Percentiles rank a stretch among this genome's conserved stretches.
phyloP scores from a whole-genome alignment of 177 flowering plant genomes.

The Vitis hybrid region DNA sequence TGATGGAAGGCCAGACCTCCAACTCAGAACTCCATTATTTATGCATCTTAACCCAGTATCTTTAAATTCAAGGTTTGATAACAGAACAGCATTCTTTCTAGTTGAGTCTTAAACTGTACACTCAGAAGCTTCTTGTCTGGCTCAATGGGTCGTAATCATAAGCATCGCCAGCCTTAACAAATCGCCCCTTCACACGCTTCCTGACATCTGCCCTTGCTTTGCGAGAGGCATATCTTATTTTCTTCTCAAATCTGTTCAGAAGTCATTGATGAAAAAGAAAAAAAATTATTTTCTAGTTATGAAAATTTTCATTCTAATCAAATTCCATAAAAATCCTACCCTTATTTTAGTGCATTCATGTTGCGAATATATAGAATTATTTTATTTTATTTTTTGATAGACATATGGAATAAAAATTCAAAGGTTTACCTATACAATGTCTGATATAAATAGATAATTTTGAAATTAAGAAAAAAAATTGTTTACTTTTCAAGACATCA shows the following conservation, averaged over 20 bases:
- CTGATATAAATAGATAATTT: too few species aligned
- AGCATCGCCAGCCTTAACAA: slow-evolving; percentile 62
- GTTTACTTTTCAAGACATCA: too few species aligned
- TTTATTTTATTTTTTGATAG: too few species aligned
- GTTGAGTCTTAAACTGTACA: slow-evolving; percentile 3
- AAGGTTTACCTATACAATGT: too few species aligned
- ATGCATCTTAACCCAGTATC: not conserved
- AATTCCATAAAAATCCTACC: too few species aligned
- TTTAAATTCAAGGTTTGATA: not conserved
- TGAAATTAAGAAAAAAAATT: too few species aligned
- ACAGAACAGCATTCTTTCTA: not conserved
- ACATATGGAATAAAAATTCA: too few species aligned
- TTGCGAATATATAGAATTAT: too few species aligned
- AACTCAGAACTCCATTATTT: not conserved
- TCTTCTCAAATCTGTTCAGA: slow-evolving; percentile 53
- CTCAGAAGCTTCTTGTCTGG: slow-evolving; percentile 49
- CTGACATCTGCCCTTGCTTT: slow-evolving; percentile 70
- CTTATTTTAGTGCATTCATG: too few species aligned
- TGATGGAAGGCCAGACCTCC: not conserved
- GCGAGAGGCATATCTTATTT: slow-evolving; percentile 58
- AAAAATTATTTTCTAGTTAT: not conserved
- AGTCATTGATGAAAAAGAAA: not conserved
- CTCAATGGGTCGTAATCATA: slow-evolving; percentile 60
- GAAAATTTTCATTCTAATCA: too few species aligned
- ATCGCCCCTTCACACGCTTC: slow-evolving; percentile 60